These are phyloP conservation scores for Calonectria hongkongensis DNA, from an alignment of 2,329 filamentous ascomycete genomes.

Conservation along the genomic window DNA sequence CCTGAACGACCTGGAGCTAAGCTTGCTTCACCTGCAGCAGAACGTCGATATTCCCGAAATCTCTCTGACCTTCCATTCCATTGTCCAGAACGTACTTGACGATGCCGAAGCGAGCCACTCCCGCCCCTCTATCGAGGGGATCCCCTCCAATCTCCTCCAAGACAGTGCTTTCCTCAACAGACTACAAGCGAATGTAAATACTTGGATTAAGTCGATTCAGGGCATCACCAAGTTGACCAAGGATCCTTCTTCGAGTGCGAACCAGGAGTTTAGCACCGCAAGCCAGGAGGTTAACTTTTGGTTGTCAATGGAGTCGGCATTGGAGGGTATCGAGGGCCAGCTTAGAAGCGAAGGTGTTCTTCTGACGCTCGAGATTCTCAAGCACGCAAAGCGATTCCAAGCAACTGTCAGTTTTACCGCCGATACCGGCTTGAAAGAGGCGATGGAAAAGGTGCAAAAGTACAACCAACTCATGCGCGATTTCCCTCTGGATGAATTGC, in stretches of 20 bases:
- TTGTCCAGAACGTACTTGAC: conserved; percentile 90
- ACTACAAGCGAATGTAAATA: conserved; percentile 93
- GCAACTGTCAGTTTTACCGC: conserved; percentile 97
- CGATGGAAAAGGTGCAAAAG: conserved; percentile 96
- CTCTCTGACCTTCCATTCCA: conserved; percentile 88
- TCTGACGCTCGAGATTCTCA: conserved; percentile 94
- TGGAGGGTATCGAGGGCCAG: conserved; percentile 94
- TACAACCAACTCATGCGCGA: conserved; percentile 99
- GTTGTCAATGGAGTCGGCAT: conserved; percentile 95
- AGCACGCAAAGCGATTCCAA: conserved; percentile 98
- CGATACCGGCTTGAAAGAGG: conserved; percentile 96
- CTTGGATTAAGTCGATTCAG: conserved; percentile 99
- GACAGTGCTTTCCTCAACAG: conserved; percentile 96
- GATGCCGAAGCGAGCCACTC: conserved; percentile 80
- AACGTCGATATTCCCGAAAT: conserved; percentile 98
- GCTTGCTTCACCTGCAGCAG: conserved; percentile 92
- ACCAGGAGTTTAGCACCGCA: conserved; percentile 78
- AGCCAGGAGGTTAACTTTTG: conserved; percentile 99
- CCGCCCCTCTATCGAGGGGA: conserved; percentile 85
- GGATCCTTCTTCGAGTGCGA: conserved; percentile 81
- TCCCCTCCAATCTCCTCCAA: conserved; percentile 84
- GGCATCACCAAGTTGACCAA: conserved; percentile 95
- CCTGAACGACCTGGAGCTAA: conserved; percentile 94
- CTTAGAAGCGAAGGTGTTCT: conserved; percentile 91
- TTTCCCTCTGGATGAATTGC: conserved; percentile 94